These are phyloP conservation scores for Clonostachys solani DNA, from an alignment of 2,329 filamentous ascomycete species.

Conservation along the genomic window DNA sequence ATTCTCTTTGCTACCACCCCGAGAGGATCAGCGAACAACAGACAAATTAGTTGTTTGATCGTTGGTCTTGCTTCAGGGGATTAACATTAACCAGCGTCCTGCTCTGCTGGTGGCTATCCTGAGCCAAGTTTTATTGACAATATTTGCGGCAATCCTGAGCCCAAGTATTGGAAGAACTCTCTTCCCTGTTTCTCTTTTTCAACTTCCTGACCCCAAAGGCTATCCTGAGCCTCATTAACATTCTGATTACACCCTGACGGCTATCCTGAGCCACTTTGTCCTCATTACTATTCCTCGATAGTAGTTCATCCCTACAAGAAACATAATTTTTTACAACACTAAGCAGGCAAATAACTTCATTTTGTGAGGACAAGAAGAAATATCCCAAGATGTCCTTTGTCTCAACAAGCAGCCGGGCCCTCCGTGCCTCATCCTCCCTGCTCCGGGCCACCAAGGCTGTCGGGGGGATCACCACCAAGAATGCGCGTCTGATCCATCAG, in stretches of 20 bases:
- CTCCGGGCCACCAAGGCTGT: background rate
- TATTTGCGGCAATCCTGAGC: background rate
- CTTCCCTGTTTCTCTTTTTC: background rate
- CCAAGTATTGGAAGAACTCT: background rate
- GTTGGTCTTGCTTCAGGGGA: too few species aligned
- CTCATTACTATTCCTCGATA: background rate
- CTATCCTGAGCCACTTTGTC: conserved; percentile 4
- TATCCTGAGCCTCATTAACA: conserved; percentile 3
- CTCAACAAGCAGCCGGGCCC: conserved; percentile 2
- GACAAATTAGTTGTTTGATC: too few species aligned
- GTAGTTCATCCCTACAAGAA: background rate
- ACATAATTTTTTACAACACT: background rate
- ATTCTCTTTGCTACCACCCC: too few species aligned
- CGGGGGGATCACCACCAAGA: background rate
- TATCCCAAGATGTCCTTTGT: conserved; percentile 2
- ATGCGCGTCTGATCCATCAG: conserved; percentile 11
- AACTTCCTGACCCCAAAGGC: conserved; percentile 1
- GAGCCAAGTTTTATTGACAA: background rate
- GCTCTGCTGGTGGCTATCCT: background rate
- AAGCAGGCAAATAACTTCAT: background rate
- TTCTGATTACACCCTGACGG: conserved; percentile 1
- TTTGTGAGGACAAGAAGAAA: background rate
- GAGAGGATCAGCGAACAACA: too few species aligned
- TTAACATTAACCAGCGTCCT: background rate
- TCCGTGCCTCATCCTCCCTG: conserved; percentile 1